These are phyloP conservation scores for Penicillium odoratum DNA, from an alignment of 495 filamentous ascomycete species.

Conservation along the genomic window DNA sequence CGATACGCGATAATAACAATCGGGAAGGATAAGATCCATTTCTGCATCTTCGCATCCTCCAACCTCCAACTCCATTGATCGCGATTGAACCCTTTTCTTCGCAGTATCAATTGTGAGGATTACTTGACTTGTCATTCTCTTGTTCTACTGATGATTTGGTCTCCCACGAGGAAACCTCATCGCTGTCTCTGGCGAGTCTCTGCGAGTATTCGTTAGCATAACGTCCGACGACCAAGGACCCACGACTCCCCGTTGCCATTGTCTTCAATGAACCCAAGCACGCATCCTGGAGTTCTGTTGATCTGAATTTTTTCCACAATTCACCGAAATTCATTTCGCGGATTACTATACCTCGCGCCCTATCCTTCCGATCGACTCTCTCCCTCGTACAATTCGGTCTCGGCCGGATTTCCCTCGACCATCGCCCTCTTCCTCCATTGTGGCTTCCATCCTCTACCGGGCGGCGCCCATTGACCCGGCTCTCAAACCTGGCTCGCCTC, in stretches of 20 bases:
- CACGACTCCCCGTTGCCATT: not conserved
- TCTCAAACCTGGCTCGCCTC: constrained; percentile 47
- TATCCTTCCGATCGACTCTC: constrained; percentile 1
- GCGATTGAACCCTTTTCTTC: not conserved
- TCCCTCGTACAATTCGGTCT: constrained; percentile 36
- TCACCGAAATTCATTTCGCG: not conserved
- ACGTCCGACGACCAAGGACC: not conserved
- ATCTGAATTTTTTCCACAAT: not conserved
- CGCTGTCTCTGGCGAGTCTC: not conserved
- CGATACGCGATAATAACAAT: constrained; percentile 28
- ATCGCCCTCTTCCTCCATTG: constrained; percentile 43
- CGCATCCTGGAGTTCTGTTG: not conserved
- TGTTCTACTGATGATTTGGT: constrained; percentile 4
- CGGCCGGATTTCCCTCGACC: constrained; percentile 40
- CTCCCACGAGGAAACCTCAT: not conserved
- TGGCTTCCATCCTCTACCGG: constrained; percentile 54
- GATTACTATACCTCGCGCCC: not conserved
- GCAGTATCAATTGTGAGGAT: constrained; percentile 2
- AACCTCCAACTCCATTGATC: constrained; percentile 5
- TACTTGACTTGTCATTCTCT: constrained; percentile 9
- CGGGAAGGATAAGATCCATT: constrained; percentile 24
- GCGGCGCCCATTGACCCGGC: constrained; percentile 59
- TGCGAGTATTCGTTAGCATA: not conserved
- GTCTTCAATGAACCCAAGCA: not conserved
- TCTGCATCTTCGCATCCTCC: constrained; percentile 18